Evolutionary conservation across 2,329 filamentous ascomycete genomes (phyloP), one percentile per base, ranked within the genome.

Genomic region (Xylaria digitata): DNA sequence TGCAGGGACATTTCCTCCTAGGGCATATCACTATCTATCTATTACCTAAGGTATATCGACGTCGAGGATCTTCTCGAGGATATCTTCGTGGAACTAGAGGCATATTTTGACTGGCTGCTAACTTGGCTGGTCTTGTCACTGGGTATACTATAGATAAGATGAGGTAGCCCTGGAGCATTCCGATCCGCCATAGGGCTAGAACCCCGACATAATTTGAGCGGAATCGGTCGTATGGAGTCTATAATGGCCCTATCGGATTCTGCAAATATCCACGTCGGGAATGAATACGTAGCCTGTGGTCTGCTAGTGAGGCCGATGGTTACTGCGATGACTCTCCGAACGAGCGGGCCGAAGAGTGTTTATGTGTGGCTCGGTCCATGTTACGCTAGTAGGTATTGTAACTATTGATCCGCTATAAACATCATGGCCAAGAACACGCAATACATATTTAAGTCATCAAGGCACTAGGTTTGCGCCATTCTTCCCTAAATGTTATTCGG

Each of bases 101-200:
- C 34, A 13, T 6, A 13, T 8, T 37, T 37, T 37, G 11, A 37
- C 34, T 37, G 34, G 34, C 34, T 37, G 34, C 34, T 13, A 6
- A 11, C 7, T 13, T 37, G 8, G 34, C 34, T 6, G 34, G 8
- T 37, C 34, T 13, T 8, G 34, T 6, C 11, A 37, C 34, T 37
- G 26, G 26, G 26, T 26, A 26, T 26, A 5, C 3, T 87, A 84
- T 67, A 91, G 89, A 78, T 91, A 90, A 55, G 34, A 19, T 30
- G 23, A 30, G 54, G 17, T 46, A 19, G 50, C n/a, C 34, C 34
- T 2, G 4, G n/a, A 40, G 17, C 19, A 34, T 43, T 13, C 19
- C 11, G 19, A 43, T n/a, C 52, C 8, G 21, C 9, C 19, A 40
- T 3, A 6, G 15, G 32, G 3, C 7, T 8, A 34, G 32, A 34